A percentile compares a stretch with the other conserved stretches of the same genome.
phyloP scores from a whole-genome alignment of 2,329 filamentous ascomycete genomes.

The Botrytis tulipae region DNA sequence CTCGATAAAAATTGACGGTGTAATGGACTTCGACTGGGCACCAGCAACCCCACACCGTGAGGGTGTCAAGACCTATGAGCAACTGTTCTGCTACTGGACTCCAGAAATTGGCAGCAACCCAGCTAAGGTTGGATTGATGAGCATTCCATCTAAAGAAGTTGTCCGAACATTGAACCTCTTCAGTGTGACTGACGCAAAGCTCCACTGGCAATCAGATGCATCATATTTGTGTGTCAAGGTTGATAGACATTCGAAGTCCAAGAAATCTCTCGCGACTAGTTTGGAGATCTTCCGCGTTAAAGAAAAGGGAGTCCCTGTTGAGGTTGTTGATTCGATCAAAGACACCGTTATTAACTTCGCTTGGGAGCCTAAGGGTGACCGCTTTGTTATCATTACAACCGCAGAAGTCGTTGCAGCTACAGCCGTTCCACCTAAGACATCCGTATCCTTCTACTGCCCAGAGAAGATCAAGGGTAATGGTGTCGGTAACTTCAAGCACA shows the following conservation, averaged over 20 bases:
- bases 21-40: slow-evolving; percentile 98
- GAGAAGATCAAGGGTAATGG: slow-evolving; percentile 84
- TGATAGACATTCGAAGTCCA: slow-evolving; percentile 96
- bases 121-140: slow-evolving; percentile 95
- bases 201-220: slow-evolving; percentile 97
- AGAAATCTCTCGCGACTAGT: slow-evolving; percentile 96
- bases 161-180: slow-evolving; percentile 95
- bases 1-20: slow-evolving; percentile 91
- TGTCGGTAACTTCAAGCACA: slow-evolving; percentile 92
- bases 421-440: slow-evolving; percentile 87
- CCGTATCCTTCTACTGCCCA: slow-evolving; percentile 93
- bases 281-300: slow-evolving; percentile 96
- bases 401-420: slow-evolving; percentile 76
- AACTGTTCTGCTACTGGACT: slow-evolving; percentile 98
- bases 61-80: slow-evolving; percentile 86
- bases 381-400: slow-evolving; percentile 95
- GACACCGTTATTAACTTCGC: slow-evolving; percentile 99
- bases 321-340: slow-evolving; percentile 96
- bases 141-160: slow-evolving; percentile 89
- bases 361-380: slow-evolving; percentile 97
- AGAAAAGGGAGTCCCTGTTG: slow-evolving; percentile 97
- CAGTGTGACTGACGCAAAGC: slow-evolving; percentile 95
- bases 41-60: slow-evolving; percentile 80
- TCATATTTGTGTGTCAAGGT: slow-evolving; percentile 98
- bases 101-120: slow-evolving; percentile 97